phyloP scores from a whole-genome alignment of 1,284 basidiomycete genomes.

The Pascua guehoae region DNA sequence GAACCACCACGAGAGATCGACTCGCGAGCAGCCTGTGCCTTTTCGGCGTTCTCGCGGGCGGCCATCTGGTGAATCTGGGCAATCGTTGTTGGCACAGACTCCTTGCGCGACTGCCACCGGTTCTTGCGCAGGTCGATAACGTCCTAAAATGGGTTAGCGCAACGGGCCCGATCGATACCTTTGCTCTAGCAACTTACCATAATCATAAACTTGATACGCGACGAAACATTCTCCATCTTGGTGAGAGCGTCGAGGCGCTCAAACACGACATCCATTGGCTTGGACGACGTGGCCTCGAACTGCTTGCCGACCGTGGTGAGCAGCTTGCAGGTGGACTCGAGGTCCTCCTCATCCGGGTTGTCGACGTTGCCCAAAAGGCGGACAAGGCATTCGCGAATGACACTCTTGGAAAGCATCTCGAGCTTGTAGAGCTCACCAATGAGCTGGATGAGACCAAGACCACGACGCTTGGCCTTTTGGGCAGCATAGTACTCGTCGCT shows the following conservation, averaged over 20 bases:
- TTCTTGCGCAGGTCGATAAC: conserved; percentile 81
- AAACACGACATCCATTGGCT: conserved; percentile 93
- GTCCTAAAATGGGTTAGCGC: conserved; percentile 56
- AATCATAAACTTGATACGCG: conserved; percentile 93
- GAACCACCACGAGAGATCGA: conserved; percentile 76
- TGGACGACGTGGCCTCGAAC: conserved; percentile 65
- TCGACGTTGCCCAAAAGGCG: conserved; percentile 87
- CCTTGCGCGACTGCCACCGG: conserved; percentile 71
- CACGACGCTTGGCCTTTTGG: conserved; percentile 93
- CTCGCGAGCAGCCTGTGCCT: conserved; percentile 55
- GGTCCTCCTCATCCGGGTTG: conserved; percentile 94
- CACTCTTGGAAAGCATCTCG: conserved; percentile 87
- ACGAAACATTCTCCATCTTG: conserved; percentile 68
- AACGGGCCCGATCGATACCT: conserved; percentile 6
- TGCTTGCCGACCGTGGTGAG: conserved; percentile 80
- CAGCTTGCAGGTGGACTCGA: conserved; percentile 92
- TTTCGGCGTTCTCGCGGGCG: conserved; percentile 70
- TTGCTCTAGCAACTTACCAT: conserved; percentile 60
- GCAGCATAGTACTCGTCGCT: conserved; percentile 96
- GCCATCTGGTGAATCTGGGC: conserved; percentile 82
- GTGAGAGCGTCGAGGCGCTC: conserved; percentile 76
- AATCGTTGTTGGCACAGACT: conserved; percentile 80
- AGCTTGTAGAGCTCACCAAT: conserved; percentile 98
- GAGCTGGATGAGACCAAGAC: conserved; percentile 94
- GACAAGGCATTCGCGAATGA: conserved; percentile 96